Percentiles rank a stretch among this genome's conserved stretches.
Conservation (phyloP, 1,284 basidiomycete species). For the Psilocybe mexicana region DNA sequence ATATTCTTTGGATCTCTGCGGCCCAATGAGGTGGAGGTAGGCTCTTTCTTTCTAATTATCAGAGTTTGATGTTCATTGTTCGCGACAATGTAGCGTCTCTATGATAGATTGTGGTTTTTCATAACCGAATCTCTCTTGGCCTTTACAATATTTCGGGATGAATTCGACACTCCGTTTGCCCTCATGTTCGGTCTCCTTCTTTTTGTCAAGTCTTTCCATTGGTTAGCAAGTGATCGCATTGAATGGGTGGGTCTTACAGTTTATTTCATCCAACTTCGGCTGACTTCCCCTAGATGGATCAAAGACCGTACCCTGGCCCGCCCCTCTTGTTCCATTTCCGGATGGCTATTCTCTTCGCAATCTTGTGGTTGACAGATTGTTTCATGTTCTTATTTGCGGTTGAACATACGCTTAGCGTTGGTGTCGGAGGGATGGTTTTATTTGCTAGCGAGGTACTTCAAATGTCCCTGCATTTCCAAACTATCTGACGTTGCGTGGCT, state of each 20-base stretch:
- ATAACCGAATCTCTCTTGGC: conserved; percentile 95
- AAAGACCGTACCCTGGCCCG: conserved; percentile 86
- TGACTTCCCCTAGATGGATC: conserved; percentile 80
- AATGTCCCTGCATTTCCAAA: conserved; percentile 12
- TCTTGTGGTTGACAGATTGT: conserved; percentile 72
- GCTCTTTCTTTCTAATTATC: conserved; percentile 23
- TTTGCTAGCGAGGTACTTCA: conserved; percentile 89
- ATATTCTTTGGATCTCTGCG: conserved; percentile 93
- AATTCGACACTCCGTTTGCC: conserved; percentile 90
- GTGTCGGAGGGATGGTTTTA: conserved; percentile 88
- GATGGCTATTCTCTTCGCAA: conserved; percentile 69
- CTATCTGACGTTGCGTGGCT: conserved; percentile 17
- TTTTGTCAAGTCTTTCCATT: conserved; percentile 97
- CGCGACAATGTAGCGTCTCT: conserved; percentile 67
- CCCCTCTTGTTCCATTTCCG: conserved; percentile 83
- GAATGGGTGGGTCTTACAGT: conserved; percentile 70
- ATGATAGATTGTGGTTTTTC: conserved; percentile 97
- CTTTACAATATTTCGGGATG: conserved; percentile 95
- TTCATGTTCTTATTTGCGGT: conserved; percentile 76
- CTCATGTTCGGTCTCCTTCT: conserved; percentile 91
- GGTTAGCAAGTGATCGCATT: conserved; percentile 92
- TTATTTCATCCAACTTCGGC: background rate
- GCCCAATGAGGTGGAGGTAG: conserved; percentile 89
- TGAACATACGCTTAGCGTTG: conserved; percentile 77
- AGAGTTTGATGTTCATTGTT: conserved; percentile 1